Evolutionary conservation across 2,329 filamentous ascomycete genomes (phyloP).

Genomic region (Ophiobolus disseminans): DNA sequence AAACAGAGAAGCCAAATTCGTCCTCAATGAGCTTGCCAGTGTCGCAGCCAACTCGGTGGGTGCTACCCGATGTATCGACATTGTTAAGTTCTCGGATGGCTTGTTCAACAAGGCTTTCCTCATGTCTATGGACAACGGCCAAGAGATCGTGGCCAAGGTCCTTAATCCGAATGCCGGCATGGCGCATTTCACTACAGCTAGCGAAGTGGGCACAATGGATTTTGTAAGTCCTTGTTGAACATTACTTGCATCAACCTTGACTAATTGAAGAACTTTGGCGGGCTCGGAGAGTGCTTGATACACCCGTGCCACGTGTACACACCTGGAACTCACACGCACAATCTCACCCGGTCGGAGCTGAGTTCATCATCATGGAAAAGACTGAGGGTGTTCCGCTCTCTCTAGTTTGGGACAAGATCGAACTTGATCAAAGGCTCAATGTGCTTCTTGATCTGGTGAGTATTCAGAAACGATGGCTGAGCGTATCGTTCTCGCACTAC

Average conservation of each 20-base stretch:
- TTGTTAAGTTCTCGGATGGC: constrained; percentile 38
- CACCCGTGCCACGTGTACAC: constrained; percentile 34
- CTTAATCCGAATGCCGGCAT: constrained; percentile 43
- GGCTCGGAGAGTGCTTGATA: constrained; percentile 27
- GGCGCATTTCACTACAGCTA: constrained; percentile 38
- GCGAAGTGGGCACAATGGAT: constrained; percentile 43
- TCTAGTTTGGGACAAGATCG: constrained; percentile 30
- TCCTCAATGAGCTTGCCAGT: constrained; percentile 8
- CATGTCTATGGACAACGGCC: constrained; percentile 41
- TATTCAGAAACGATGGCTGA: constrained; percentile 10
- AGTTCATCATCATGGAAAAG: constrained; percentile 33
- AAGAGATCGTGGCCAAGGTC: constrained; percentile 42
- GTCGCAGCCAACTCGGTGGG: constrained; percentile 24
- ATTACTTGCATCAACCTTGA: too few relatives aligned
- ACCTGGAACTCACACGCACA: constrained; percentile 31
- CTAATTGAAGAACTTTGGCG: constrained; percentile 10
- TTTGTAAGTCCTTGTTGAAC: constrained; percentile 8
- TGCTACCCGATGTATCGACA: constrained; percentile 23
- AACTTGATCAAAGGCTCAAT: constrained; percentile 8
- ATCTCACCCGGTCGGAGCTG: constrained; percentile 25
- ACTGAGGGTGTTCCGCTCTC: constrained; percentile 27
- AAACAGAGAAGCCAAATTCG: not conserved
- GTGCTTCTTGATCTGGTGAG: constrained; percentile 3
- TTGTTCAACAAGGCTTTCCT: constrained; percentile 43
- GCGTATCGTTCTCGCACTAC: constrained; percentile 12